These are phyloP conservation scores for Fusarium metavorans DNA, from an alignment of 2,329 filamentous ascomycete species.

Conservation along the genomic window DNA sequence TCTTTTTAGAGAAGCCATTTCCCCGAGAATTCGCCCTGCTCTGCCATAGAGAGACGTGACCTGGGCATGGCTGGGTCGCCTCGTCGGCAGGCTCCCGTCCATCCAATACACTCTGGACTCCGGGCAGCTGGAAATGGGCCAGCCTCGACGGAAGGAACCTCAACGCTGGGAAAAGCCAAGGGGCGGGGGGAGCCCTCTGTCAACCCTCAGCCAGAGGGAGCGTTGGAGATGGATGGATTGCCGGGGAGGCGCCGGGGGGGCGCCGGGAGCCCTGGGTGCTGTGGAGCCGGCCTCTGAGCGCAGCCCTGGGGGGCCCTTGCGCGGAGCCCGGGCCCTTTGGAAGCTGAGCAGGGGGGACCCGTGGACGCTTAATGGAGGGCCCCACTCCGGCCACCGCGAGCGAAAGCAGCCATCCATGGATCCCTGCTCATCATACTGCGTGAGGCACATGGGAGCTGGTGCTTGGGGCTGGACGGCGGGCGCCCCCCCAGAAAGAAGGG, in stretches of 20 bases:
- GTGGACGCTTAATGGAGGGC: slow-evolving; percentile 26
- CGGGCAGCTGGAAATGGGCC: slow-evolving; percentile 17
- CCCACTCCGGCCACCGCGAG: slow-evolving; percentile 38
- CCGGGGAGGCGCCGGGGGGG: slow-evolving; percentile 16
- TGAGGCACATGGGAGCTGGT: no score
- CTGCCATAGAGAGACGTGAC: not conserved
- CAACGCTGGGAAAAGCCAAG: slow-evolving; percentile 25
- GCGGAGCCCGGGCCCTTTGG: slow-evolving; percentile 31
- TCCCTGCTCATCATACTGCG: slow-evolving; percentile 2
- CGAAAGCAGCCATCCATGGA: slow-evolving; percentile 5
- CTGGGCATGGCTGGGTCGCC: not conserved
- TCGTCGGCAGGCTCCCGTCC: slow-evolving; percentile 27
- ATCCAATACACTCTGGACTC: slow-evolving; percentile 6
- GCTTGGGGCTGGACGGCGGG: not conserved
- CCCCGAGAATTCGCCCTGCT: slow-evolving; percentile 11
- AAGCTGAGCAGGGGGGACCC: slow-evolving; percentile 16
- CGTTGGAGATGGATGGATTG: slow-evolving; percentile 27
- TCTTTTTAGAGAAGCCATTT: slow-evolving; percentile 8
- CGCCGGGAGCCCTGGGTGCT: slow-evolving; percentile 15
- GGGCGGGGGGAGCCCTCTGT: not conserved
- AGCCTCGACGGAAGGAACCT: slow-evolving; percentile 9
- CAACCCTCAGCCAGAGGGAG: not conserved
- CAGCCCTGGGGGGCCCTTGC: slow-evolving; percentile 29
- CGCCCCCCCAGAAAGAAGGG: slow-evolving; percentile 28
- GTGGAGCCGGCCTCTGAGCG: slow-evolving; percentile 22